Base-by-base conservation (phyloP, 106 monocot genomes). In the Dioscorea alata region DNA sequence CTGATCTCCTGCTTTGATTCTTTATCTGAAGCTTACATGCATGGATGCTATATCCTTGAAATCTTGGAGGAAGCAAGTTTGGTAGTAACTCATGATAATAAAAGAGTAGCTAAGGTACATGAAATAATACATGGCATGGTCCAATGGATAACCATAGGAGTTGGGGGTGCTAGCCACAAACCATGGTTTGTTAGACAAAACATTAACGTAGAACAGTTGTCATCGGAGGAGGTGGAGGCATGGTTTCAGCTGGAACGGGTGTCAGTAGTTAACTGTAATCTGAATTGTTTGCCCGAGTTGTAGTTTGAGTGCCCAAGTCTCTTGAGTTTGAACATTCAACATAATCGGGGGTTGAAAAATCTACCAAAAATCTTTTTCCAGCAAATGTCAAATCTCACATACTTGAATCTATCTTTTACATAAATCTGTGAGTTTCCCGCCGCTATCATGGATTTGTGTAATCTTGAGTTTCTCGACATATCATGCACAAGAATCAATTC, bases 381-480 rank as follows among this genome's bases (percentile, higher is more conserved):
- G 13, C 6, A 19, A 10, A 64, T 73, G 56, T 19, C n/a, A 0
- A 9, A 16, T 8, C 65, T 77, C 12, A 69, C 51, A 1, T 72
- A 74, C n/a, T n/a, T 82, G 2, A 73, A 82, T 42, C 23, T 82
- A 7, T 82, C 82, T 0, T 7, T 32, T 20, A 69, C 57, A 4
- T 5, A 2, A 0, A 4, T 82, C 0, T 16, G 53, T 5, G 51
- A 17, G 2, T 31, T 82, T 33, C 82, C 82, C 0, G 3, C 10
- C 0, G 68, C 51, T 2, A 42, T 82, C 23, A 50, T 33, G 6
- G 15, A 23, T 8, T 14, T 82, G 7, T 2, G 12, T 2, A 10
- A 60, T 59, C 65, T 82, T 7, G 6, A 57, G 24, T 77, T 66
- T 33, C 70, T 82, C 6, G 70, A 82, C 50, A 28, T 28, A 28